These are phyloP conservation scores for Penicillium egyptiacum DNA, from an alignment of 495 filamentous ascomycete species.

Conservation along the genomic window DNA sequence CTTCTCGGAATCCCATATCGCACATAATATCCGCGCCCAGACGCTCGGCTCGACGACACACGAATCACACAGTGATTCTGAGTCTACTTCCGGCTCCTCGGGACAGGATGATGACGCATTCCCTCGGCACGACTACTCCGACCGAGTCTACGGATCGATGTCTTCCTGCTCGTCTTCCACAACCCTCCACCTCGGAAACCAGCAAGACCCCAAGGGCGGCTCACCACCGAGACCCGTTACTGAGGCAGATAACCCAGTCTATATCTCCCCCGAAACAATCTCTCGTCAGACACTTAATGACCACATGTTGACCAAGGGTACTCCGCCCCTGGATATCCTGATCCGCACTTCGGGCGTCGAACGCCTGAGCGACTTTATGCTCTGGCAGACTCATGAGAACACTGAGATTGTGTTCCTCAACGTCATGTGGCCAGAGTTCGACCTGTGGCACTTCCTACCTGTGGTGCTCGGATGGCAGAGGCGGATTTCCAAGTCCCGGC, in stretches of 20 bases:
- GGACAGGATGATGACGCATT: conserved; percentile 35
- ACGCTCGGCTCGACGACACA: conserved; percentile 43
- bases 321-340: conserved; percentile 85
- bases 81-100: conserved; percentile 37
- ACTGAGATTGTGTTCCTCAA: conserved; percentile 91
- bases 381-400: conserved; percentile 93
- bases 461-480: conserved; percentile 92
- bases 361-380: conserved; percentile 93
- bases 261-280: conserved; percentile 78
- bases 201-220: conserved; percentile 32
- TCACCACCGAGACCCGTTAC: conserved; percentile 21
- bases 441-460: conserved; percentile 90
- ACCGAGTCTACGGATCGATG: conserved; percentile 53
- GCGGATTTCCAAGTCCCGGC: conserved; percentile 50
- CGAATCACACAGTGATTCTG: conserved; percentile 41
- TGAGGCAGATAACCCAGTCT: conserved; percentile 29
- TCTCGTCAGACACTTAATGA: conserved; percentile 72
- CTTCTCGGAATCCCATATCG: conserved; percentile 85
- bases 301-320: conserved; percentile 80
- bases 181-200: conserved; percentile 46
- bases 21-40: conserved; percentile 71
- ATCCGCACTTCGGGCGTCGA: conserved; percentile 90
- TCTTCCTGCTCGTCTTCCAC: conserved; percentile 56
- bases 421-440: conserved; percentile 95
- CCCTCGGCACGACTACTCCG: conserved; percentile 28